Evolutionary conservation across 2,329 filamentous ascomycete species (phyloP).

Genomic region (Aspergillus luchuensis): DNA sequence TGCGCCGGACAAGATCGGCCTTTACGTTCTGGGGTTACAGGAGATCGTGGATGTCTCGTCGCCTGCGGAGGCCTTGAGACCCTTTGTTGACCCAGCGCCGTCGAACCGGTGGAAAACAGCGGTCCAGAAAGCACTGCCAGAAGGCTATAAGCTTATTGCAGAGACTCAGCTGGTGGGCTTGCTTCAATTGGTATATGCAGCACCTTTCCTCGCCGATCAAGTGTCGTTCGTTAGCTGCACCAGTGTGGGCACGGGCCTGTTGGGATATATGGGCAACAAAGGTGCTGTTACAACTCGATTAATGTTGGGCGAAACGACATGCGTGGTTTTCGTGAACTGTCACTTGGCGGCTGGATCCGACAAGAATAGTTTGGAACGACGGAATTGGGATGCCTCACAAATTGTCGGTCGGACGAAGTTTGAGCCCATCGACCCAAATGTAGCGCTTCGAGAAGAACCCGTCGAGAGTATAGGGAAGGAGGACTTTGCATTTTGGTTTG

Average conservation of each 20-base stretch:
- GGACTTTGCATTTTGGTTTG: constrained; percentile 95
- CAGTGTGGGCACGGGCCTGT: constrained; percentile 81
- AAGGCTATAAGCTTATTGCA: constrained; percentile 73
- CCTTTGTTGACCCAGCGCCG: constrained; percentile 71
- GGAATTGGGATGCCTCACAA: constrained; percentile 87
- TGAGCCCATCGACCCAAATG: constrained; percentile 69
- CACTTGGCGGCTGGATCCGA: constrained; percentile 89
- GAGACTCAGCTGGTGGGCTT: constrained; percentile 86
- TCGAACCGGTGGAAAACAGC: constrained; percentile 79
- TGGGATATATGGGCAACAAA: constrained; percentile 96
- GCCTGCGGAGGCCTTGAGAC: constrained; percentile 74
- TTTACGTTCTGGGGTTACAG: constrained; percentile 89
- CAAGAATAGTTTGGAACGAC: constrained; percentile 72
- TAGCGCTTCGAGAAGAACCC: constrained; percentile 58
- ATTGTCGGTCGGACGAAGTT: constrained; percentile 77
- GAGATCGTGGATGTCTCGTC: constrained; percentile 87
- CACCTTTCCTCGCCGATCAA: constrained; percentile 70
- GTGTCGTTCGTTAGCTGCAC: constrained; percentile 81
- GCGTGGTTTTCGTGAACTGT: constrained; percentile 85
- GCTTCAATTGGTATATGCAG: constrained; percentile 81
- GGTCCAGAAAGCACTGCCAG: constrained; percentile 71
- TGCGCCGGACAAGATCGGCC: constrained; percentile 66
- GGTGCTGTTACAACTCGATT: constrained; percentile 81
- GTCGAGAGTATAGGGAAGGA: constrained; percentile 76
- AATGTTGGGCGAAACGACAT: constrained; percentile 84